Evolutionary conservation across 805 yeast species (phyloP).

Genomic region (Metschnikowia corniflorae): DNA sequence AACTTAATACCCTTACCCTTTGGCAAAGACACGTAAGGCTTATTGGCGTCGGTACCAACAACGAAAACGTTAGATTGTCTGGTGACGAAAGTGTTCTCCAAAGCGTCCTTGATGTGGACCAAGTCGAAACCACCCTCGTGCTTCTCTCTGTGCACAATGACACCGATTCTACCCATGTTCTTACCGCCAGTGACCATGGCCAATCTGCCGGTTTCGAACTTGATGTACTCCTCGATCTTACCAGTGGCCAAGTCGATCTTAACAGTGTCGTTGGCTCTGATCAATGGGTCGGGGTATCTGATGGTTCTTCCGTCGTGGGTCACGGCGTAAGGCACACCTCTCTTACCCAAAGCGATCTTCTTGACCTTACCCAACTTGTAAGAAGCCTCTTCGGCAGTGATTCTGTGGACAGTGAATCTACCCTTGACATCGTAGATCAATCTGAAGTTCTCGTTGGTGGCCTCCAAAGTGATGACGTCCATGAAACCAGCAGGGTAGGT

Average conservation of each 20-base stretch:
- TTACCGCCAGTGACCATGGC: constrained; percentile 97
- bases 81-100: constrained; percentile 94
- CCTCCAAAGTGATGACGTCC: constrained; percentile 97
- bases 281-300: constrained; percentile 98
- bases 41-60: constrained; percentile 86
- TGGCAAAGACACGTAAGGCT: constrained; percentile 92
- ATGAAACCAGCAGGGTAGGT: constrained; percentile 99
- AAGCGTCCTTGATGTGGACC: constrained; percentile 92
- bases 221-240: constrained; percentile 84
- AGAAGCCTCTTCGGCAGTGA: constrained; percentile 96
- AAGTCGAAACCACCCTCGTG: constrained; percentile 98
- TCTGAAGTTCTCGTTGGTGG: constrained; percentile 99
- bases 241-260: constrained; percentile 95
- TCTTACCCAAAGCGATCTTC: constrained; percentile 97
- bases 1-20: constrained; percentile 99
- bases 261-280: constrained; percentile 97
- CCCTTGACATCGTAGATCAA: constrained; percentile 98
- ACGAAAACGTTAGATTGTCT: constrained; percentile 91
- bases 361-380: constrained; percentile 98
- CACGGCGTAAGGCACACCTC: constrained; percentile 96
- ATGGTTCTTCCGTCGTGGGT: constrained; percentile 99
- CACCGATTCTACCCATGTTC: constrained; percentile 98
- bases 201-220: constrained; percentile 85
- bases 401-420: constrained; percentile 99
- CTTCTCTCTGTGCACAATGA: constrained; percentile 91